Base-by-base conservation (phyloP, 805 yeast species). In the Yarrowia sp. region DNA sequence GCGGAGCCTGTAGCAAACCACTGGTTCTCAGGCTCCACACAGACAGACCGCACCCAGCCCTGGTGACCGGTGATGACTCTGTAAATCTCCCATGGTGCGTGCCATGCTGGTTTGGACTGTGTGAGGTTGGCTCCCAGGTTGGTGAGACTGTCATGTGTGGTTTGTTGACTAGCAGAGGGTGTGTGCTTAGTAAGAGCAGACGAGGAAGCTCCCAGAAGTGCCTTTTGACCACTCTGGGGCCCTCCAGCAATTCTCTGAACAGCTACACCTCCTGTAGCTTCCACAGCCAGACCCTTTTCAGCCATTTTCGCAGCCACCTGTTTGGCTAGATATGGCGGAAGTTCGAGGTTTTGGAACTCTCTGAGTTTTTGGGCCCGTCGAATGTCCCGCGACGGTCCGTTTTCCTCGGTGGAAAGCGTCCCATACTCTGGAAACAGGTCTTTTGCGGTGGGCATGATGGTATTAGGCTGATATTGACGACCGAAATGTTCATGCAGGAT, bases 1-100 rank as follows among this genome's bases (percentile, higher is more conserved):
- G 89, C 85, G 3, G 96, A 87, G 0, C 98, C 99, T 0, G 97
- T 88, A 9, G 89, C 96, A 78, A 91, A 94, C 91, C 95, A 95
- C 71, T 87, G 85, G 75, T 92, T 92, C 39, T 89, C 89, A 0
- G 97, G 97, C 69, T 95, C 98, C 19, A 90, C 84, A 9, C 88
- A 83, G 2, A 92, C 79, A n/a, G 91, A 83, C 55, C 96, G 82
- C 0, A 95, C 92, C 93, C 98, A 93, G 0, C 99, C 99, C 46
- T 85, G 83, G 76, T 95, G 99, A 3, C 98, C 98, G 1, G 90
- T 86, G 0, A 94, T 82, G 3, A 94, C 92, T 68, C 89, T 81
- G 74, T 81, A 82, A 7, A 91, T 81, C 72, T 85, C 85, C 97
- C 97, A 92, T 2, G 87, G 85, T 1, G 85, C 84, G 73, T 86